A percentile compares a stretch with the other conserved stretches of the same genome.
Conservation (phyloP, 345 rosid species). For the Pugionium cornutum region DNA sequence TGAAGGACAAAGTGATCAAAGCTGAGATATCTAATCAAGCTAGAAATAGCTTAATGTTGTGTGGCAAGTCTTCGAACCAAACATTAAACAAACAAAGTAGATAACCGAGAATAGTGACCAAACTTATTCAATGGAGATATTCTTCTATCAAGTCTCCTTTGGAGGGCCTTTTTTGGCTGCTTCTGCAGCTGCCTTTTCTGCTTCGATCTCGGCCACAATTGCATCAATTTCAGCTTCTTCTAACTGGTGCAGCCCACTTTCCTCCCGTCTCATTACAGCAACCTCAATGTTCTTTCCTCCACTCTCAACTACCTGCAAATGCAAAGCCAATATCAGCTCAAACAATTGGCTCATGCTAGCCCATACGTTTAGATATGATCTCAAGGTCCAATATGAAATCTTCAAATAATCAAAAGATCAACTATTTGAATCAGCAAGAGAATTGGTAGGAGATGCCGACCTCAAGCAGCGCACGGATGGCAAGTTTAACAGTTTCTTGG, state of each 20-base stretch:
- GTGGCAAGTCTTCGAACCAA: slow-evolving; percentile 8
- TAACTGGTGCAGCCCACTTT: slow-evolving; percentile 51
- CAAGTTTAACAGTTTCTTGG: slow-evolving; percentile 86
- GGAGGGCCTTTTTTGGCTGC: slow-evolving; percentile 91
- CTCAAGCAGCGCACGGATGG: slow-evolving; percentile 89
- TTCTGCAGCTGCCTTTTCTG: slow-evolving; percentile 95
- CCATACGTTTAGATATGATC: not conserved
- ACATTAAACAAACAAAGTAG: slow-evolving; percentile 7
- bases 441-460: slow-evolving; percentile 42
- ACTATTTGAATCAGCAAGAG: not conserved
- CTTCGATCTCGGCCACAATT: slow-evolving; percentile 85
- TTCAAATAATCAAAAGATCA: not conserved
- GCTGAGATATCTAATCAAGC: slow-evolving; percentile 8
- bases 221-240: slow-evolving; percentile 90
- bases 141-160: slow-evolving; percentile 45
- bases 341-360: not conserved
- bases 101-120: not conserved
- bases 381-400: not conserved
- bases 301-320: slow-evolving; percentile 79
- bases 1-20: not conserved
- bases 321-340: not conserved
- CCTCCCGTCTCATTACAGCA: slow-evolving; percentile 84
- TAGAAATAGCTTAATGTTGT: slow-evolving; percentile 8
- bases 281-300: slow-evolving; percentile 97
- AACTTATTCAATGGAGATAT: not conserved